phyloP scores from a whole-genome alignment of 345 rosid genomes.

The Eucalyptus sp. region DNA sequence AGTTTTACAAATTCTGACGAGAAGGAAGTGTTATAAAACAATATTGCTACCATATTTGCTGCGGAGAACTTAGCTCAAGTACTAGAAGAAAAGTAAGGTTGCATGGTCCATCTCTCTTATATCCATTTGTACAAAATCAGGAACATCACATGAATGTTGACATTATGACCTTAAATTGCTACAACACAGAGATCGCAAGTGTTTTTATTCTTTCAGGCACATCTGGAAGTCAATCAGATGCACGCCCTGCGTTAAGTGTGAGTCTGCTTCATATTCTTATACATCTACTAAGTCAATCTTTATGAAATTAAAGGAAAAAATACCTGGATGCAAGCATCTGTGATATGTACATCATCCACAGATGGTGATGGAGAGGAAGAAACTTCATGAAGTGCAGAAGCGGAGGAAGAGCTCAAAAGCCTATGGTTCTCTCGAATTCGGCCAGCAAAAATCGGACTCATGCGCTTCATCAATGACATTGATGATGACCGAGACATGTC shows the following conservation, averaged over 20 bases:
- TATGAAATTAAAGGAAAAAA: neutral
- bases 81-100: neutral
- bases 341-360: constrained; percentile 35
- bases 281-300: neutral
- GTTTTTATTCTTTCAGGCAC: neutral
- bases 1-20: neutral
- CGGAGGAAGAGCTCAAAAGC: constrained; percentile 34
- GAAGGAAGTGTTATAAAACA: neutral
- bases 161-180: neutral
- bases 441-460: constrained; percentile 30
- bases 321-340: constrained; percentile 69
- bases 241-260: neutral
- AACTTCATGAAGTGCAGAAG: constrained; percentile 37
- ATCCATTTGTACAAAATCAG: neutral
- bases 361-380: constrained; percentile 23
- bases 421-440: constrained; percentile 49
- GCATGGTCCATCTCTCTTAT: neutral
- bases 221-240: neutral
- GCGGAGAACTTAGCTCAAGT: neutral
- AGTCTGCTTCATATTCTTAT: neutral
- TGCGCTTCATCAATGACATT: constrained; percentile 8
- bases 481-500: neutral
- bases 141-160: neutral
- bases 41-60: neutral
- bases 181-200: neutral